Evolutionary conservation across 306 rosid genomes (phyloP), one percentile per base, ranked within the genome.

Genomic region (Lithocarpus polystachyus): DNA sequence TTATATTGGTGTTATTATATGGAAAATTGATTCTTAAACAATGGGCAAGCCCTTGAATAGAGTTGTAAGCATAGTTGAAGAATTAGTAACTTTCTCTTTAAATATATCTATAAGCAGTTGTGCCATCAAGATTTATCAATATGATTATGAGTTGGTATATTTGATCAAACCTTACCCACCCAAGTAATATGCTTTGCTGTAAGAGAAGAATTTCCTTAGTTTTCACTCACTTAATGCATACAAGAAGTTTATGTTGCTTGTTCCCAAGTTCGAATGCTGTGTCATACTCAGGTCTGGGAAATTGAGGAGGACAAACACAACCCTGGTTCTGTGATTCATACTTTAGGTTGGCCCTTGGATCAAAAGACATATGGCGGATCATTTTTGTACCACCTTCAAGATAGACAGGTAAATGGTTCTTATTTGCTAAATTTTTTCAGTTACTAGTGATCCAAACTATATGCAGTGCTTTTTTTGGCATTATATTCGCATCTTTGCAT

Each of bases 311-410:
- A 65, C 75, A 94, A 89, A 56, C 99, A 94, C 80, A 82, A 89
- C 68, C 97, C 97, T 56, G 99, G 99, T 59, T 80, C 89, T 29
- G 95, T 94, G 85, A 78, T 94, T 79, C 99, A 94, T 85, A 94
- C 97, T 14, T 68, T 94, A 80, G 99, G 99, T 73, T 94, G 97
- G 97, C 99, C 99, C 67, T 77, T 94, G 85, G 92, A 94, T 86
- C 89, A 61, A 80, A 92, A 91, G 82, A 92, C 99, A 64, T 94
- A 94, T 31, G 99, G 99, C 35, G 99, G 99, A 76, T 94, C 99
- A 64, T 94, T 94, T 89, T 78, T 94, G 73, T 94, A 94, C 84
- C 99, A 94, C 92, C 93, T 94, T 97, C 87, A 89, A 53, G 92
- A 94, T 82, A 89, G 89, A 67, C 97, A 87, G 86, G 98, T 94